Evolutionary conservation across 225 moss, liverwort and hornwort genomes (phyloP).

Genomic region (Sphagnum contortum): DNA sequence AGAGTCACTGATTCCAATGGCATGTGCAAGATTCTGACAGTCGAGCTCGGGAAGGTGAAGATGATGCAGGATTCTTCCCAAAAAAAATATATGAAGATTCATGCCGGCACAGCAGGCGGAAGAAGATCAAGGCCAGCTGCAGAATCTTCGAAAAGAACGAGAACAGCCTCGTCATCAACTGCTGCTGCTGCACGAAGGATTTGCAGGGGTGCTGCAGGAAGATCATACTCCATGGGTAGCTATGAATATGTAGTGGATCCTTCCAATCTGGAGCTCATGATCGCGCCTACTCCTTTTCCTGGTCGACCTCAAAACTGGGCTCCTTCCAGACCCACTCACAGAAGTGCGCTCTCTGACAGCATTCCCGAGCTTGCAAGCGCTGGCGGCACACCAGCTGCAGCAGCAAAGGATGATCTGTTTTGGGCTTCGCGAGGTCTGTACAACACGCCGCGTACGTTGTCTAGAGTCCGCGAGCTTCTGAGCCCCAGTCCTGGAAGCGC

Average conservation of each 20-base stretch:
- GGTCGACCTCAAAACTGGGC: constrained; percentile 7
- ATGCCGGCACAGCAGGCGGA: not conserved
- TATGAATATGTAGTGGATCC: constrained; percentile 42
- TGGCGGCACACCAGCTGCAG: constrained; percentile 26
- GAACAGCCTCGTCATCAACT: no score
- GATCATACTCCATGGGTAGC: constrained; percentile 45
- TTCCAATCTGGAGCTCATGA: constrained; percentile 39
- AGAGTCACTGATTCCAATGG: no score
- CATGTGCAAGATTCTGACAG: constrained; percentile 21
- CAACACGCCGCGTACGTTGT: no score
- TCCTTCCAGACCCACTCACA: constrained; percentile 7
- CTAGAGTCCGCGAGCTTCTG: no score
- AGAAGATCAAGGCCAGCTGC: not conserved
- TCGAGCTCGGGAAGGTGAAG: constrained; percentile 37
- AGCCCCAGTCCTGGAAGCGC: no score
- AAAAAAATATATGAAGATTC: no score
- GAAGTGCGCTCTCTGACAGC: constrained; percentile 40
- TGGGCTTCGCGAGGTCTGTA: constrained; percentile 36
- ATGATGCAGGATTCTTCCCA: not conserved
- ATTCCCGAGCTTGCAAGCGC: constrained; percentile 40
- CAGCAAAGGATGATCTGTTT: constrained; percentile 23
- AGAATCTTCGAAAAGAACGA: not conserved
- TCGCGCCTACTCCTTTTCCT: constrained; percentile 41
- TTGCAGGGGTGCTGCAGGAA: constrained; percentile 7
- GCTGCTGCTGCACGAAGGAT: no score